These are phyloP conservation scores for Starmerella geochares DNA, from an alignment of 805 yeast genomes.

Conservation along the genomic window DNA sequence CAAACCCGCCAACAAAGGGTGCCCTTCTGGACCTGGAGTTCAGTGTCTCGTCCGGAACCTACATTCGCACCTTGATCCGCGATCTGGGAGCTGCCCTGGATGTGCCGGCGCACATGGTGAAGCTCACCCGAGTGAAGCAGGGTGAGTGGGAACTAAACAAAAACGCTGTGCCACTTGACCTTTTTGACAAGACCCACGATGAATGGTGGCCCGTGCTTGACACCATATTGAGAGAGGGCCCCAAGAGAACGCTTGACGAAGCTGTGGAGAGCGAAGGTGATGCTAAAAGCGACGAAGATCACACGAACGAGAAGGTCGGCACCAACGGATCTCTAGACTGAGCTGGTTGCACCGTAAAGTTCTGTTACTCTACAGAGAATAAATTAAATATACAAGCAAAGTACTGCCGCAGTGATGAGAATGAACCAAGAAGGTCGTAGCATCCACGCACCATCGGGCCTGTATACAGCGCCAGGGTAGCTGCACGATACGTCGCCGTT, in stretches of 20 bases:
- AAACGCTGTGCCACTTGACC: slow-evolving; percentile 54
- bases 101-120: slow-evolving; percentile 80
- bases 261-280: neutral
- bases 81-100: slow-evolving; percentile 78
- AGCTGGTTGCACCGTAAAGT: too few species aligned
- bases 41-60: slow-evolving; percentile 88
- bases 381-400: neutral
- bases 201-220: slow-evolving; percentile 45
- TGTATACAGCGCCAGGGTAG: slow-evolving; percentile 33
- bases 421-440: slow-evolving; percentile 13
- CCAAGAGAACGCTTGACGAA: slow-evolving; percentile 11
- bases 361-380: too few species aligned
- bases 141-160: slow-evolving; percentile 73
- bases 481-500: slow-evolving; percentile 32
- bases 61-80: slow-evolving; percentile 78
- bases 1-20: slow-evolving; percentile 13
- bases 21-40: slow-evolving; percentile 57
- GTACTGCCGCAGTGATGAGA: neutral
- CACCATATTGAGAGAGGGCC: slow-evolving; percentile 35
- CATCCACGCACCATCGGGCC: slow-evolving; percentile 14
- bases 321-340: too few species aligned
- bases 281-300: too few species aligned
- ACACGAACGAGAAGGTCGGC: too few species aligned
- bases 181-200: slow-evolving; percentile 47
- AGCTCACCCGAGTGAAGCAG: slow-evolving; percentile 61